Percentiles rank a stretch among this genome's conserved stretches.
Evolutionary conservation across 306 rosid species (phyloP).

Genomic region (Ceratonia siliqua): DNA sequence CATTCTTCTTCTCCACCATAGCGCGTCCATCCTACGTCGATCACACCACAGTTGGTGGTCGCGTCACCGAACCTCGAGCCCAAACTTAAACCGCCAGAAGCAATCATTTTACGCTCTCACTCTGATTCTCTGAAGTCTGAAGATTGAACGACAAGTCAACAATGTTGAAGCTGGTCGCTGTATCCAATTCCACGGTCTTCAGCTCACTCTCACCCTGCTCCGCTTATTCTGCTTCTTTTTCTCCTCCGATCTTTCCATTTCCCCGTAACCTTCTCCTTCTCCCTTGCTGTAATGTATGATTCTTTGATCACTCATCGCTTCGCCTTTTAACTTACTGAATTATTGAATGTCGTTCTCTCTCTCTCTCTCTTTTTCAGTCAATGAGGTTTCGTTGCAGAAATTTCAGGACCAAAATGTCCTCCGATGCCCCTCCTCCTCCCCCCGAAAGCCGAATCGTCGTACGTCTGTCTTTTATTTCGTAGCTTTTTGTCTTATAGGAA

Average conservation of each 20-base stretch:
- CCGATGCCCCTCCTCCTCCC: slow-evolving; percentile 30
- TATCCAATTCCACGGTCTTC: background rate
- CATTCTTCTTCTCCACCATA: too few relatives aligned
- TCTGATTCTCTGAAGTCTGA: background rate
- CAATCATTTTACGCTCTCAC: background rate
- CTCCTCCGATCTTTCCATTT: background rate
- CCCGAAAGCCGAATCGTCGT: slow-evolving; percentile 42
- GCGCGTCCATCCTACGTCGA: too few relatives aligned
- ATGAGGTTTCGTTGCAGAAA: slow-evolving; percentile 11
- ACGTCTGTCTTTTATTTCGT: background rate
- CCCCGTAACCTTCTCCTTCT: background rate
- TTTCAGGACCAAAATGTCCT: background rate
- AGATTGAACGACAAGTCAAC: background rate
- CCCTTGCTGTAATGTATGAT: background rate
- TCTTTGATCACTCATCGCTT: background rate
- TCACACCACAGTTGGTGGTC: too few relatives aligned
- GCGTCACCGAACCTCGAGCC: too few relatives aligned
- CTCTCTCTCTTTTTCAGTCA: slow-evolving; percentile 2
- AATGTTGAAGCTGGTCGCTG: background rate
- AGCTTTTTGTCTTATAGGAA: background rate
- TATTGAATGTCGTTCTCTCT: background rate
- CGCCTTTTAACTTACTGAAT: background rate
- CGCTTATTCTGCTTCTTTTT: background rate
- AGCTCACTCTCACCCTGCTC: background rate
- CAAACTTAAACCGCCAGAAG: background rate